These are phyloP conservation scores for Hygrophoropsis aurantiaca DNA, from an alignment of 768 basidiomycete genomes.

Conservation along the genomic window DNA sequence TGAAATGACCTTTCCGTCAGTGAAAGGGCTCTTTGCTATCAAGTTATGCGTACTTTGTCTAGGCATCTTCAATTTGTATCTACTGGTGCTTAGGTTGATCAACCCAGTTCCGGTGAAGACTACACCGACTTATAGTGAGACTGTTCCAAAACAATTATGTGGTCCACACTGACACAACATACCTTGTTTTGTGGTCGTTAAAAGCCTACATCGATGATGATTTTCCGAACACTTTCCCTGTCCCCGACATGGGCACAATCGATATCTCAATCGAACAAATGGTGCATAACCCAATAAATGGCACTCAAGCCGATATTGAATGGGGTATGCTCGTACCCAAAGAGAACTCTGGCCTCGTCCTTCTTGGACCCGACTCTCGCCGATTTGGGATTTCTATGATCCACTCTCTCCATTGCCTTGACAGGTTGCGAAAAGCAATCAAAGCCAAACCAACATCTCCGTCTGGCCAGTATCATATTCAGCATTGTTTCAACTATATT, in stretches of 20 bases:
- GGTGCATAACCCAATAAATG: conserved; percentile 20
- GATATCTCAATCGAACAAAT: conserved; percentile 22
- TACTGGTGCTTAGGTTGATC: too few relatives aligned
- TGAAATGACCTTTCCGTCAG: too few relatives aligned
- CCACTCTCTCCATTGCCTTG: conserved; percentile 39
- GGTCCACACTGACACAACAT: too few relatives aligned
- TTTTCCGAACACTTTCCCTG: background rate
- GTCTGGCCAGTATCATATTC: conserved; percentile 13
- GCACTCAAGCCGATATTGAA: conserved; percentile 21
- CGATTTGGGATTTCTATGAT: conserved; percentile 35
- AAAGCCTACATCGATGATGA: background rate
- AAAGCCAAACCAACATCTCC: conserved; percentile 9
- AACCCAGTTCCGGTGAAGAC: too few relatives aligned
- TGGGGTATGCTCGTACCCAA: conserved; percentile 23
- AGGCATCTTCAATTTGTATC: background rate
- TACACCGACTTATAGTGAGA: too few relatives aligned
- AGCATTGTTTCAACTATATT: conserved; percentile 51
- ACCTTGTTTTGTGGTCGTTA: too few relatives aligned
- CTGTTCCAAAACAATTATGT: too few relatives aligned
- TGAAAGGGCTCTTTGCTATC: background rate
- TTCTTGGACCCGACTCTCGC: conserved; percentile 13
- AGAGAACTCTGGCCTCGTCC: conserved; percentile 12
- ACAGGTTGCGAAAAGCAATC: conserved; percentile 24
- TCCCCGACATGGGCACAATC: background rate
- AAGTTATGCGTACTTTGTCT: background rate